phyloP scores from a whole-genome alignment of 2,329 filamentous ascomycete genomes.

The Cephalotrichum gorgonifer region DNA sequence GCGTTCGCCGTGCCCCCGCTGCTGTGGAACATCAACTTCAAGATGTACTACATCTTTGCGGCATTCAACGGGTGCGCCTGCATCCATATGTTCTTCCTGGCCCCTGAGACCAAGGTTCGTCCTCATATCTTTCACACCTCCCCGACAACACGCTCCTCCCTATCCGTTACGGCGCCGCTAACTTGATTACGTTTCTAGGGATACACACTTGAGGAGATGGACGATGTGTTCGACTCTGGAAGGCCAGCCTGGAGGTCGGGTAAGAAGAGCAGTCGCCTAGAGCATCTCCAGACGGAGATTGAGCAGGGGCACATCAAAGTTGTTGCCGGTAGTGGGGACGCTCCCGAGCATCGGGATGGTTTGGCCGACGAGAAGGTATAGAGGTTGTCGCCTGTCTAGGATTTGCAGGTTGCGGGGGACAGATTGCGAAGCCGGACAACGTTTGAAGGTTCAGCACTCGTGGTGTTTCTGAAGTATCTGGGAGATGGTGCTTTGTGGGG shows the following conservation, averaged over 20 bases:
- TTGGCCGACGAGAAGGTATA: too few relatives aligned
- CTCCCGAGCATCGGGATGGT: too few relatives aligned
- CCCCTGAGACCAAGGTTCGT: slow-evolving; percentile 49
- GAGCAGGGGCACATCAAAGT: slow-evolving; percentile 33
- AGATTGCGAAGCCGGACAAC: too few relatives aligned
- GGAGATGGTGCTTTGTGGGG: too few relatives aligned
- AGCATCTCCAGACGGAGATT: slow-evolving; percentile 35
- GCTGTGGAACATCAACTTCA: slow-evolving; percentile 39
- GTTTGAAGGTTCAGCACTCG: too few relatives aligned
- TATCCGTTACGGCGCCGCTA: neutral
- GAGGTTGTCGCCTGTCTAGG: too few relatives aligned
- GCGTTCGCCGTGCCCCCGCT: slow-evolving; percentile 41
- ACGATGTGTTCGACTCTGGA: slow-evolving; percentile 57
- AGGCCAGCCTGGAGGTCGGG: slow-evolving; percentile 38
- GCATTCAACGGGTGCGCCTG: slow-evolving; percentile 60
- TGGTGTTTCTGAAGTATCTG: too few relatives aligned
- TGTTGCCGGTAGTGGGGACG: too few relatives aligned
- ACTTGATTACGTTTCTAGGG: slow-evolving; percentile 22
- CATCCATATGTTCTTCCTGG: slow-evolving; percentile 54
- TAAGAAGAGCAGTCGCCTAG: slow-evolving; percentile 29
- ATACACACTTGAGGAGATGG: slow-evolving; percentile 68
- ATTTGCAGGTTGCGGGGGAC: too few relatives aligned
- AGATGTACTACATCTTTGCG: slow-evolving; percentile 66
- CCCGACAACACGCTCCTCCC: too few relatives aligned
- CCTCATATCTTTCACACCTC: neutral